These are phyloP conservation scores for Boletus tylopilopsis DNA, from an alignment of 768 basidiomycete genomes.

Conservation along the genomic window DNA sequence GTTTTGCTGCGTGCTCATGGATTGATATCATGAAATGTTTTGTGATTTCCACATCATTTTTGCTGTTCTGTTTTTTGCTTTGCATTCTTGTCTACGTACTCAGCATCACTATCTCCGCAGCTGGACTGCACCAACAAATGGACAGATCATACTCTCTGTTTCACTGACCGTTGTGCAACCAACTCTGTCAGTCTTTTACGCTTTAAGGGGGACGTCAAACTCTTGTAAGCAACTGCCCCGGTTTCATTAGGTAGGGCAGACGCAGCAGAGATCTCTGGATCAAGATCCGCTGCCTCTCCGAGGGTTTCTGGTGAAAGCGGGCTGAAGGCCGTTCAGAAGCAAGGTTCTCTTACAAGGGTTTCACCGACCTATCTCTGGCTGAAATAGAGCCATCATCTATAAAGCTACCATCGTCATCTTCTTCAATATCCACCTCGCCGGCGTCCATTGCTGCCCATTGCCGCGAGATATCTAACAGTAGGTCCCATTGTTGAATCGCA, in stretches of 20 bases:
- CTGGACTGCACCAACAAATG: constrained; percentile 17
- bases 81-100: constrained; percentile 23
- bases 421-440: constrained; percentile 8
- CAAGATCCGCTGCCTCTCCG: constrained; percentile 2
- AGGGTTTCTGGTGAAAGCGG: not conserved
- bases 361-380: constrained; percentile 12
- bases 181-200: constrained; percentile 16
- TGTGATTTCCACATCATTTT: constrained; percentile 21
- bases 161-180: constrained; percentile 8
- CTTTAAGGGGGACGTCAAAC: constrained; percentile 20
- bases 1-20: constrained; percentile 50
- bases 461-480: constrained; percentile 14
- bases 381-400: not conserved
- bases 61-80: constrained; percentile 17
- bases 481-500: constrained; percentile 19
- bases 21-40: constrained; percentile 35
- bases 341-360: not conserved
- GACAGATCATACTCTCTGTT: constrained; percentile 12
- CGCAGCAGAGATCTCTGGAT: not conserved
- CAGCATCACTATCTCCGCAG: constrained; percentile 14
- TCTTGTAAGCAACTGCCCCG: constrained; percentile 11
- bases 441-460: constrained; percentile 14
- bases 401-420: constrained; percentile 6
- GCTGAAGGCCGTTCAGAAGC: constrained; percentile 8
- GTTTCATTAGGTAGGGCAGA: constrained; percentile 1